Evolutionary conservation across 2,329 filamentous ascomycete species (phyloP), one percentile per base, ranked within the genome.

Genomic region (Fusarium xylarioides): DNA sequence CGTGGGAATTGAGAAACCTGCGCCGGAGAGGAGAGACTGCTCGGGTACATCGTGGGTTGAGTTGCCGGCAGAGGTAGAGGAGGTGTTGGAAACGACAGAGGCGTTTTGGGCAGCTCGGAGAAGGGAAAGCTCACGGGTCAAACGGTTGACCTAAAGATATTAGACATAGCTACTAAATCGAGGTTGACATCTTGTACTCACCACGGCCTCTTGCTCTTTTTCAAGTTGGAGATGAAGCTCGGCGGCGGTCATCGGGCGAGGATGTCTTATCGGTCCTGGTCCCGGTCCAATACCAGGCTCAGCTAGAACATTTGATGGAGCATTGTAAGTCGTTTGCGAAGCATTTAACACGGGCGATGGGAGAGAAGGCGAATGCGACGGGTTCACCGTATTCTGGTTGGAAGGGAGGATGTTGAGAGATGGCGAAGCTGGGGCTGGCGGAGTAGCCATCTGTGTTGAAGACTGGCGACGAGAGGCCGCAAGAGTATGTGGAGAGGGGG

Each of bases 191-290:
- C 15, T 8, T 4, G 14, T 40, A 55, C 90, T 73, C 87, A 96
- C 95, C 77, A 98, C 92, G 40, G 95, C 93, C 82, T 98, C 95
- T 78, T 98, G 95, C 80, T 98, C 95, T 82, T 97, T 96, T 83
- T 98, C 95, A 32, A 98, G 87, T 83, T 97, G 91, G 67, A 93
- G 87, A 81, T 98, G 95, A 69, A 98, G 87, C 81, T 98, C 95
- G 7, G 94, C 93, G 4, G 94, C 91, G 0, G 95, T 98, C 80
- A 98, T 84, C 7, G 95, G 95, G 40, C 94, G 89, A 11, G 95
- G 95, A 81, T 97, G 95, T 71, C 95, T 90, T 77, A 97, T 84
- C 8, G 95, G 95, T 1, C 92, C 93, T 63, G 90, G 89, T 0
- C 90, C 90, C 37, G 85, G 80, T 34, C 85, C 86, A 50, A 89